These are phyloP conservation scores for Boletus reticulatus DNA, from an alignment of 768 basidiomycete genomes.

Conservation along the genomic window DNA sequence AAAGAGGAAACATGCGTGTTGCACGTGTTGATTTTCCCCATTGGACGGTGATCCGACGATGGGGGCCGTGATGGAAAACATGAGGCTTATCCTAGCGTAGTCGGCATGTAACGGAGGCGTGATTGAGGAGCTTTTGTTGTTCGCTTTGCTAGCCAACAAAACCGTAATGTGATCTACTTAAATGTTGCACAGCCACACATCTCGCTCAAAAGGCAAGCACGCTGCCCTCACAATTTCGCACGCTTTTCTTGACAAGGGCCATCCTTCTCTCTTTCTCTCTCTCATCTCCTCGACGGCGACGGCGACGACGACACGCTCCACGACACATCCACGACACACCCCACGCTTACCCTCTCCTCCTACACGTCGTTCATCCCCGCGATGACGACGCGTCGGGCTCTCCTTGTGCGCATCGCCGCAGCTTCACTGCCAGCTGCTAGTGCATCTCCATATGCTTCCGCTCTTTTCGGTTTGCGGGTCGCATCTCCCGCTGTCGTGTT, in stretches of 20 bases:
- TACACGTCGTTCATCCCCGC: neutral
- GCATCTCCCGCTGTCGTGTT: slow-evolving; percentile 67
- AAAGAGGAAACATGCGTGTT: slow-evolving; percentile 21
- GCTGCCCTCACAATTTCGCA: slow-evolving; percentile 26
- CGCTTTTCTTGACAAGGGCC: slow-evolving; percentile 25
- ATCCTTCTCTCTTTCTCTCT: slow-evolving; percentile 17
- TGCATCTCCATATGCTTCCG: slow-evolving; percentile 23
- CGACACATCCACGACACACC: slow-evolving; percentile 8
- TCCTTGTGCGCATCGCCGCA: slow-evolving; percentile 20
- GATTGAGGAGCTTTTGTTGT: slow-evolving; percentile 18
- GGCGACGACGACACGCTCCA: slow-evolving; percentile 30
- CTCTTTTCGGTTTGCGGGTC: slow-evolving; percentile 59
- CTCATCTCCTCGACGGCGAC: slow-evolving; percentile 18
- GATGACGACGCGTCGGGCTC: slow-evolving; percentile 27
- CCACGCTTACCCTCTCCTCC: neutral
- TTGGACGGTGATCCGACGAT: slow-evolving; percentile 20
- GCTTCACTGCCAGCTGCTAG: slow-evolving; percentile 24
- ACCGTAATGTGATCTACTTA: neutral
- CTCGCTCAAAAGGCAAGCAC: slow-evolving; percentile 31
- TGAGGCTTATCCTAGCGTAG: slow-evolving; percentile 12
- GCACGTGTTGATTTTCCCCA: slow-evolving; percentile 25
- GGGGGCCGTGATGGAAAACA: slow-evolving; percentile 12
- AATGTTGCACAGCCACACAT: slow-evolving; percentile 27
- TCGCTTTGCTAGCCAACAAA: neutral
- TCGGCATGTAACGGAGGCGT: slow-evolving; percentile 17